Percentiles rank a stretch among this genome's conserved stretches.
Conservation (phyloP, 371 early-diverging fungal species). For the Mucor mucedo region DNA sequence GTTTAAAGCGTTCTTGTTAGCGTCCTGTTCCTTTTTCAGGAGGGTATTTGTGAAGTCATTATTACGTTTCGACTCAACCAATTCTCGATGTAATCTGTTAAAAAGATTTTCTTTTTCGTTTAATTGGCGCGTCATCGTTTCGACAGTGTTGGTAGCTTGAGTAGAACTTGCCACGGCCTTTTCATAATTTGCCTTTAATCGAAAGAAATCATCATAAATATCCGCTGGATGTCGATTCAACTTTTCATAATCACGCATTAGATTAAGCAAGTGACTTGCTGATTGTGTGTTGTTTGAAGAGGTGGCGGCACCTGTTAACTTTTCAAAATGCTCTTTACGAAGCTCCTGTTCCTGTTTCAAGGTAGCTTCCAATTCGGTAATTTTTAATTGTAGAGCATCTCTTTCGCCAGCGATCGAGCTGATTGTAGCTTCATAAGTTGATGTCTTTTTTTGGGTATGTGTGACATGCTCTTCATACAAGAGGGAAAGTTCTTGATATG, state of each 20-base stretch:
- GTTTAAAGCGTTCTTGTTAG: background rate
- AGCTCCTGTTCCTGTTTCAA: constrained; percentile 15
- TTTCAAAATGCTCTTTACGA: constrained; percentile 3
- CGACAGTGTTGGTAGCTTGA: background rate
- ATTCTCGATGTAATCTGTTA: background rate
- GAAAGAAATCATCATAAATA: constrained; percentile 21
- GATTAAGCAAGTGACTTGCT: background rate
- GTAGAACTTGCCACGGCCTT: background rate
- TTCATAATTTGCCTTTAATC: constrained; percentile 2
- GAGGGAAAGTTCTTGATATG: constrained; percentile 1
- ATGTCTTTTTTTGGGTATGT: background rate
- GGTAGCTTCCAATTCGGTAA: constrained; percentile 4
- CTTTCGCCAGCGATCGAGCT: constrained; percentile 3
- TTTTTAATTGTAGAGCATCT: background rate
- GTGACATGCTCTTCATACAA: constrained; percentile 3
- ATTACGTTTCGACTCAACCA: background rate
- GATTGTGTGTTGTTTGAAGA: background rate
- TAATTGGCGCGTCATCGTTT: background rate
- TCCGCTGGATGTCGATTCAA: constrained; percentile 15
- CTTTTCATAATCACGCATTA: constrained; percentile 19
- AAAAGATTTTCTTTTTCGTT: constrained; percentile 9
- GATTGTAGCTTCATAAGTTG: constrained; percentile 5
- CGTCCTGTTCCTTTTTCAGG: background rate
- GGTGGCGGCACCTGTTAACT: constrained; percentile 1
- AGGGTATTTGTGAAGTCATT: background rate